These are phyloP conservation scores for Musa troglodytarum DNA, from an alignment of 176 grass and related monocot species.

Conservation along the genomic window DNA sequence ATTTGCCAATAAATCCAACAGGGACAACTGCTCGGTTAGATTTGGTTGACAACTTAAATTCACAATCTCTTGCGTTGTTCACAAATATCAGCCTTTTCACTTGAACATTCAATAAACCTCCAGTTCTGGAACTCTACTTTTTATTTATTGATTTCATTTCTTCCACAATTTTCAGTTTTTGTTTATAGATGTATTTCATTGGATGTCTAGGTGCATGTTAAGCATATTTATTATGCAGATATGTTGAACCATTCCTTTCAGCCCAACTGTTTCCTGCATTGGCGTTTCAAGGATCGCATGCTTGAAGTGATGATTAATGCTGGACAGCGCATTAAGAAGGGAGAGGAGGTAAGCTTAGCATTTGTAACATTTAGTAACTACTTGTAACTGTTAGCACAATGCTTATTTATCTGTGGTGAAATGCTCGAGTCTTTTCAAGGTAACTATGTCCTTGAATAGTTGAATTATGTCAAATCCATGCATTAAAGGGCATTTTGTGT, in stretches of 20 bases:
- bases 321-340: conserved; percentile 65
- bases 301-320: conserved; percentile 98
- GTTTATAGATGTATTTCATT: background rate
- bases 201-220: background rate
- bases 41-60: no score
- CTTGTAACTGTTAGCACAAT: background rate
- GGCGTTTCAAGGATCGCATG: conserved; percentile 91
- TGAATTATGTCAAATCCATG: no score
- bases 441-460: no score
- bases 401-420: no score
- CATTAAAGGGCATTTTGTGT: no score
- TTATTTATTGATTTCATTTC: background rate
- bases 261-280: conserved; percentile 95
- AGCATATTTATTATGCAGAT: conserved; percentile 40
- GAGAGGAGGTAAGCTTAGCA: conserved; percentile 60
- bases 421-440: no score
- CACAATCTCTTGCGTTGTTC: no score
- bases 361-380: background rate
- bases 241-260: conserved; percentile 95
- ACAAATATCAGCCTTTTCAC: background rate
- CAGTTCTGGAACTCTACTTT: background rate
- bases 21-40: no score
- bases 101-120: background rate
- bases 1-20: no score
- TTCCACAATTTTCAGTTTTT: background rate